Evolutionary conservation across 345 rosid genomes (phyloP).

Genomic region (Toxicodendron radicans): DNA sequence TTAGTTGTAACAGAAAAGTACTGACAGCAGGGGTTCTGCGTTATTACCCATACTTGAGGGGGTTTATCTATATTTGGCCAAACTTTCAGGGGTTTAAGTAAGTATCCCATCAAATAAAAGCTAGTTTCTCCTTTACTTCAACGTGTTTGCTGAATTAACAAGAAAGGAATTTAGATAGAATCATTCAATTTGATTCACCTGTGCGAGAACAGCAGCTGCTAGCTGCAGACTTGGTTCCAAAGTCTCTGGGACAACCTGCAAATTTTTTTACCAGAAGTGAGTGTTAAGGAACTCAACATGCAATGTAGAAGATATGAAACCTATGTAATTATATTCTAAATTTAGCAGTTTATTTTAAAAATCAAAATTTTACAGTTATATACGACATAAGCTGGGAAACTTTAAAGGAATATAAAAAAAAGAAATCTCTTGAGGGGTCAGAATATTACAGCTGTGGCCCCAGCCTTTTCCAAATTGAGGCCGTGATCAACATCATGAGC

Average conservation of each 20-base stretch:
- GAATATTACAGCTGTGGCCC: conserved; percentile 87
- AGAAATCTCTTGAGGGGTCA: conserved; percentile 10
- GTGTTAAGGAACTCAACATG: not conserved
- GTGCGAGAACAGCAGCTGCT: conserved; percentile 99
- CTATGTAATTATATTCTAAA: not conserved
- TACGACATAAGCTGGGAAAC: not conserved
- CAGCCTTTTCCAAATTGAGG: conserved; percentile 92
- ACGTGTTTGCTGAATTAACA: not conserved
- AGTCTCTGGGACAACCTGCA: conserved; percentile 97
- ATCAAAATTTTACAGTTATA: not conserved
- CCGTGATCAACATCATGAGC: conserved; percentile 99
- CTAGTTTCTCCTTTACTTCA: conserved; percentile 4
- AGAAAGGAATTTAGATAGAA: not conserved
- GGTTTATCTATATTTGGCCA: no score
- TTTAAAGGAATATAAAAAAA: not conserved
- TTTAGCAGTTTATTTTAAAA: not conserved
- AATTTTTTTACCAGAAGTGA: conserved; percentile 18
- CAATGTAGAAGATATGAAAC: not conserved
- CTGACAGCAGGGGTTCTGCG: no score
- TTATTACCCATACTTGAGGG: no score
- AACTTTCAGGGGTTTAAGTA: no score
- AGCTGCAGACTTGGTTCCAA: conserved; percentile 97
- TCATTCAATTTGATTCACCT: conserved; percentile 44
- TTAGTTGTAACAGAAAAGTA: no score
- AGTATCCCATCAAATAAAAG: no score